Evolutionary conservation across 768 basidiomycete genomes (phyloP).

Genomic region (Paxillus rubicundulus): DNA sequence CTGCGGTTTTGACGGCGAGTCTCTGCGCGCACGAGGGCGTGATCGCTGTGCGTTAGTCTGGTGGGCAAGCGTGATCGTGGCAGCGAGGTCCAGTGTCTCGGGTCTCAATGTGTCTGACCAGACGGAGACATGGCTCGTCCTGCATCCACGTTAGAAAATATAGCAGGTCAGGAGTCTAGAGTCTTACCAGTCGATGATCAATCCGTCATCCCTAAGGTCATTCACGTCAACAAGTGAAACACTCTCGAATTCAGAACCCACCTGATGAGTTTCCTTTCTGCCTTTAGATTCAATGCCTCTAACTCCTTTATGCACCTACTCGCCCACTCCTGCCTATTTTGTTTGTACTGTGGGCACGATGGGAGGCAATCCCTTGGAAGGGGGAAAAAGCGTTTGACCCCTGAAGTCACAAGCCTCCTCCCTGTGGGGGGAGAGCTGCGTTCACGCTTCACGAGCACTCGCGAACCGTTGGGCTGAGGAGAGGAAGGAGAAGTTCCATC

Average conservation of each 20-base stretch:
- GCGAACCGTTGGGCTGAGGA: not conserved
- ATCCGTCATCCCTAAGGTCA: conserved; percentile 26
- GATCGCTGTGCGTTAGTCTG: conserved; percentile 22
- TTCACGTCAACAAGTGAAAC: not conserved
- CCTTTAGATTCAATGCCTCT: conserved; percentile 17
- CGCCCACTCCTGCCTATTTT: conserved; percentile 23
- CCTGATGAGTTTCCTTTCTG: conserved; percentile 28
- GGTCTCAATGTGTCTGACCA: conserved; percentile 32
- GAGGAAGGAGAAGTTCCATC: not conserved
- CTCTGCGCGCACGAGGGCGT: not conserved
- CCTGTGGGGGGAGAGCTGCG: conserved; percentile 13
- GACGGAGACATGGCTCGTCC: conserved; percentile 30
- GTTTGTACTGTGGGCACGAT: conserved; percentile 15
- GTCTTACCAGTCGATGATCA: conserved; percentile 31
- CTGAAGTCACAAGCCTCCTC: conserved; percentile 23
- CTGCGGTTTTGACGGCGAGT: not conserved
- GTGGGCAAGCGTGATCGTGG: conserved; percentile 25
- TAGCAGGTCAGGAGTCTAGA: not conserved
- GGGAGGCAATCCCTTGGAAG: conserved; percentile 26
- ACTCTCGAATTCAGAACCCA: conserved; percentile 10
- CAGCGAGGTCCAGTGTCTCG: conserved; percentile 24
- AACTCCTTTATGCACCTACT: conserved; percentile 17
- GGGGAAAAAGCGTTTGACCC: conserved; percentile 28
- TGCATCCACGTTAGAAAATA: conserved; percentile 8
- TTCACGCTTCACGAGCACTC: conserved; percentile 25